Evolutionary conservation across 2,329 filamentous ascomycete species (phyloP).

Genomic region (Xylaria sp.): DNA sequence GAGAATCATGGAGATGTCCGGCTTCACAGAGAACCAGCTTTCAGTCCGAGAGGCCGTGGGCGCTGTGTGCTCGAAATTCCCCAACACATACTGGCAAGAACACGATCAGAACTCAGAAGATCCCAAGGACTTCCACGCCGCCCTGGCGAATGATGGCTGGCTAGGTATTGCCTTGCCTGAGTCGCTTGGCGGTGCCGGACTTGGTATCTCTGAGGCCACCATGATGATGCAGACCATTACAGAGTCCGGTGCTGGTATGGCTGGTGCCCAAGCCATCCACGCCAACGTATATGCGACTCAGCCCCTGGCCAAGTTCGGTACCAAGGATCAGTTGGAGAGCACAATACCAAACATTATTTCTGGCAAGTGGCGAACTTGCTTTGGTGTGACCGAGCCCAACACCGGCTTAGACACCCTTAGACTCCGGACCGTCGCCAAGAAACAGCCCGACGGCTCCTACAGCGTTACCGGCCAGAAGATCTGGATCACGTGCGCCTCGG

Average conservation of each 20-base stretch:
- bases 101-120: constrained; percentile 65
- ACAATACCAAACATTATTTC: constrained; percentile 67
- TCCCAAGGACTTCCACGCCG: constrained; percentile 70
- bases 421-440: constrained; percentile 59
- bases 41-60: constrained; percentile 65
- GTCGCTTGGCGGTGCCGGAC: constrained; percentile 64
- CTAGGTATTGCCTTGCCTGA: constrained; percentile 76
- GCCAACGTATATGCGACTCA: constrained; percentile 72
- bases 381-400: constrained; percentile 80
- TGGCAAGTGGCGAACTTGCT: constrained; percentile 68
- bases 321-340: constrained; percentile 53
- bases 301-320: constrained; percentile 67
- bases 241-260: constrained; percentile 75
- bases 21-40: constrained; percentile 68
- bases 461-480: constrained; percentile 74
- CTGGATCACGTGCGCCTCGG: constrained; percentile 82
- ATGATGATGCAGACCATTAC: constrained; percentile 84
- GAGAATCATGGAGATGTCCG: constrained; percentile 62
- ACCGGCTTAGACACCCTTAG: constrained; percentile 73
- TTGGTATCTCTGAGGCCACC: constrained; percentile 75
- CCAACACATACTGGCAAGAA: constrained; percentile 72
- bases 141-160: constrained; percentile 70
- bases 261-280: constrained; percentile 58
- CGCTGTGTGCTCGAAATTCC: constrained; percentile 64
- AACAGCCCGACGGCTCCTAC: constrained; percentile 53